phyloP scores from a whole-genome alignment of 2,329 filamentous ascomycete genomes.

The Alternaria dauci region DNA sequence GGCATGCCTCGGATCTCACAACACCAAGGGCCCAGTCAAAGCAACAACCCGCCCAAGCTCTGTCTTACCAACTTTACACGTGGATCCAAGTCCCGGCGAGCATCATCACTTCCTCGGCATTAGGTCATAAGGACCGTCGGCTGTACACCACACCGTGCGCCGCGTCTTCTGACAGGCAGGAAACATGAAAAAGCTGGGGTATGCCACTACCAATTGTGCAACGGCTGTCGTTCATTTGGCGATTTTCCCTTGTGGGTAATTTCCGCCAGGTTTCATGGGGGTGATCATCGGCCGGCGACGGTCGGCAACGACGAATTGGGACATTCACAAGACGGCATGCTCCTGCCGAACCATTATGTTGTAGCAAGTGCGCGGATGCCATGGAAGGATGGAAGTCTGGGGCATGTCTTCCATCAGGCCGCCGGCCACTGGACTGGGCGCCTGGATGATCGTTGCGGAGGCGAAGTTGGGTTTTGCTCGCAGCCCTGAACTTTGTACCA shows the following conservation, averaged over 20 bases:
- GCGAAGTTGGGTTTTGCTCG: not conserved
- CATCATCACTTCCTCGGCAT: constrained; percentile 1
- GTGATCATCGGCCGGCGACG: not conserved
- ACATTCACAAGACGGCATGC: not conserved
- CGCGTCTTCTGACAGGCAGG: constrained; percentile 3
- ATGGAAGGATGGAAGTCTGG: constrained; percentile 7
- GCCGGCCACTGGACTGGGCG: not conserved
- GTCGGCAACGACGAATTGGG: not conserved
- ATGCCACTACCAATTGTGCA: constrained; percentile 2
- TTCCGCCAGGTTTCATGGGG: constrained; percentile 3
- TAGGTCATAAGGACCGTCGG: constrained; percentile 8
- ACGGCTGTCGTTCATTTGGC: constrained; percentile 15
- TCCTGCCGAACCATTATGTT: not conserved
- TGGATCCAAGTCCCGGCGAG: not conserved
- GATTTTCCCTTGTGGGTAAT: constrained; percentile 3
- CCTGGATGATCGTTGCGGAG: constrained; percentile 5
- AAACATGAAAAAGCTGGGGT: constrained; percentile 18
- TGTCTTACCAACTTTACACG: not conserved
- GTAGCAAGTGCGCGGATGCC: not conserved
- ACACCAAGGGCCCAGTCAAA: constrained; percentile 1
- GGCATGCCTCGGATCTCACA: constrained; percentile 9
- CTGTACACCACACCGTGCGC: not conserved
- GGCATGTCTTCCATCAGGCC: constrained; percentile 2
- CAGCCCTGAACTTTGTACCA: not conserved
- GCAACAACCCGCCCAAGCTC: constrained; percentile 5